Conservation (phyloP, 106 monocot species). For the Dendrobium huoshanense region DNA sequence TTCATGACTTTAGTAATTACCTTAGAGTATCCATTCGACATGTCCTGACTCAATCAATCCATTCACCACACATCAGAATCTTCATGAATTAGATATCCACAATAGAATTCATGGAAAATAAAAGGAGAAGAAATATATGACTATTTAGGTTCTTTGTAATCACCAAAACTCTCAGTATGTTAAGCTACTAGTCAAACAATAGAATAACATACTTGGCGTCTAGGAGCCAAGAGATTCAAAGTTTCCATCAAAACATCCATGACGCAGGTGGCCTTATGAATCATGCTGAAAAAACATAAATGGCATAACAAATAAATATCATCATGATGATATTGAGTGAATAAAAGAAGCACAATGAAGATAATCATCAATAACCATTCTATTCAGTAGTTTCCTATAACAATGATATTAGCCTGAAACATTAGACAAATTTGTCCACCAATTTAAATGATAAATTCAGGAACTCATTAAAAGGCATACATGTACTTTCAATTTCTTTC, state of each 20-base stretch:
- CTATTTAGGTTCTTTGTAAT: background rate
- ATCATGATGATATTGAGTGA: background rate
- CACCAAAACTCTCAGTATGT: constrained; percentile 41
- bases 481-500: constrained; percentile 38
- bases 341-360: background rate
- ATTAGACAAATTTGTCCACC: background rate
- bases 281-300: constrained; percentile 46
- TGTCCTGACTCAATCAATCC: constrained; percentile 86
- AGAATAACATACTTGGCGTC: constrained; percentile 23
- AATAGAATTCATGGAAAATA: background rate
- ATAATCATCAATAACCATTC: constrained; percentile 1
- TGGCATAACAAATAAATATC: background rate
- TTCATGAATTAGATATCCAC: background rate
- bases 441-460: background rate
- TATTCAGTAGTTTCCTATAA: constrained; percentile 14
- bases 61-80: constrained; percentile 79
- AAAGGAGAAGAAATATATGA: background rate
- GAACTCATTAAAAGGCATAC: background rate
- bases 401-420: background rate
- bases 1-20: constrained; percentile 12
- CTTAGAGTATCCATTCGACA: constrained; percentile 81
- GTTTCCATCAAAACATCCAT: constrained; percentile 78
- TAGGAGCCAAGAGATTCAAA: constrained; percentile 66
- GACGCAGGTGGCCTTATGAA: constrained; percentile 64
- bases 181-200: background rate